Evolutionary conservation across 1,139 yeast species (phyloP).

Genomic region (Suhomyces coccinellae): DNA sequence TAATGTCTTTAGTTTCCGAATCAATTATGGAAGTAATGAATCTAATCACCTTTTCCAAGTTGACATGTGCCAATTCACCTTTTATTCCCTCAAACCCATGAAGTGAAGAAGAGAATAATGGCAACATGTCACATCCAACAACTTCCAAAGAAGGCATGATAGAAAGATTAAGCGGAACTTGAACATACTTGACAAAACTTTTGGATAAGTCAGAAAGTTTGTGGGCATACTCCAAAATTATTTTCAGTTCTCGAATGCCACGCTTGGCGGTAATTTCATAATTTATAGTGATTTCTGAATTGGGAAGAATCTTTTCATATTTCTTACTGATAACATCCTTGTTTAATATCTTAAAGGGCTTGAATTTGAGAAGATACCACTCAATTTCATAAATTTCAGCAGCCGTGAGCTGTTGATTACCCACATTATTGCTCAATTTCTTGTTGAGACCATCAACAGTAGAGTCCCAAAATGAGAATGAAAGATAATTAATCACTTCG

Average conservation of each 20-base stretch:
- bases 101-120: constrained; percentile 37
- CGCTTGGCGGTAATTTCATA: constrained; percentile 71
- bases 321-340: constrained; percentile 36
- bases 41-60: constrained; percentile 21
- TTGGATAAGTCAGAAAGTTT: constrained; percentile 25
- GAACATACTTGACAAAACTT: constrained; percentile 54
- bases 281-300: constrained; percentile 41
- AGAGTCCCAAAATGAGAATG: constrained; percentile 72
- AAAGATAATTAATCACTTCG: constrained; percentile 55
- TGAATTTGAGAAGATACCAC: constrained; percentile 58
- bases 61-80: constrained; percentile 20
- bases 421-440: constrained; percentile 26
- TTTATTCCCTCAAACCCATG: constrained; percentile 22
- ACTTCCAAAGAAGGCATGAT: constrained; percentile 73
- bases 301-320: constrained; percentile 36
- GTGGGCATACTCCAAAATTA: constrained; percentile 69
- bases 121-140: constrained; percentile 71
- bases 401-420: constrained; percentile 46
- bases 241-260: constrained; percentile 65
- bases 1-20: constrained; percentile 27
- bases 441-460: constrained; percentile 63
- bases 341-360: constrained; percentile 53
- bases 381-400: constrained; percentile 76
- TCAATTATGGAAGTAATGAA: constrained; percentile 22
- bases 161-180: constrained; percentile 65